A percentile compares a stretch with the other conserved stretches of the same genome.
phyloP scores from a whole-genome alignment of 805 yeast genomes.

The Metschnikowia rubicola region DNA sequence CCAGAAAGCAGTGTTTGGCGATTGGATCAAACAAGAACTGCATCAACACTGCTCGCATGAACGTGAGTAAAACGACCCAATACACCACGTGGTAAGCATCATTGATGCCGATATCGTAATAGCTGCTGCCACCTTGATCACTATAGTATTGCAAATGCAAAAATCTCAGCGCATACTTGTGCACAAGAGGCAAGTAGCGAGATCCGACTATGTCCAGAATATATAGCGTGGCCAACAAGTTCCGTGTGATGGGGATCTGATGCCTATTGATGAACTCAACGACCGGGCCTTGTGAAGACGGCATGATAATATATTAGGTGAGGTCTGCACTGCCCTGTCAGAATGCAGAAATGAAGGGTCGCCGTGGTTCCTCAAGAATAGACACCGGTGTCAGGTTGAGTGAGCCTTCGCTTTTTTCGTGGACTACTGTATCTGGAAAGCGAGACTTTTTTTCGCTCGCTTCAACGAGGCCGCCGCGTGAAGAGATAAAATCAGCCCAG shows the following conservation, averaged over 20 bases:
- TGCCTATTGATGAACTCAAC: conserved; percentile 29
- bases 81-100: conserved; percentile 53
- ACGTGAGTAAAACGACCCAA: conserved; percentile 53
- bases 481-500: neutral
- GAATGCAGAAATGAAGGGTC: neutral
- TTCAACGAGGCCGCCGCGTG: conserved; percentile 6
- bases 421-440: conserved; percentile 6
- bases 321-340: conserved; percentile 6
- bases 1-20: conserved; percentile 41
- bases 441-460: conserved; percentile 8
- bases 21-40: conserved; percentile 54
- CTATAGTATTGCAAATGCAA: conserved; percentile 32
- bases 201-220: conserved; percentile 22
- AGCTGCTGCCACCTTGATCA: conserved; percentile 14
- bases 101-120: conserved; percentile 54
- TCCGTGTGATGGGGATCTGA: conserved; percentile 33
- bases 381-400: neutral
- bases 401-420: conserved; percentile 2
- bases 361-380: conserved; percentile 4
- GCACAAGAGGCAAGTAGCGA: conserved; percentile 14
- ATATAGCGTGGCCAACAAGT: conserved; percentile 26
- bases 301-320: neutral
- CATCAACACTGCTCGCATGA: conserved; percentile 61
- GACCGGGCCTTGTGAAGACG: conserved; percentile 9
- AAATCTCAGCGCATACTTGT: conserved; percentile 32